Evolutionary conservation across 768 basidiomycete genomes (phyloP).

Genomic region (Coprinopsis cinerea): DNA sequence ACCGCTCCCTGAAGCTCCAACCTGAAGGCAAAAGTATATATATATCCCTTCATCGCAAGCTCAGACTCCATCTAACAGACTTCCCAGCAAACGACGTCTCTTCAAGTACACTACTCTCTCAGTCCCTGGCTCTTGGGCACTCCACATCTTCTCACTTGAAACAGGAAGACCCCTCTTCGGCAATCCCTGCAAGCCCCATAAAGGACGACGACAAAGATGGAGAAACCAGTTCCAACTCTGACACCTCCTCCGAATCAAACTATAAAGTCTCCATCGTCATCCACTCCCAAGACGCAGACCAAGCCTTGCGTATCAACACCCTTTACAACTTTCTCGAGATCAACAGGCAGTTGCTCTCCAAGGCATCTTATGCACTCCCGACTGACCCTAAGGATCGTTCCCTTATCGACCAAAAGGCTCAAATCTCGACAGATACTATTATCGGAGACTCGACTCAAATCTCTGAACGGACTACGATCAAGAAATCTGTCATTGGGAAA

Average conservation of each 20-base stretch:
- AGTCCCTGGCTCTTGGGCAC: constrained; percentile 50
- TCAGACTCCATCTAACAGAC: constrained; percentile 4
- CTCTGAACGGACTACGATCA: constrained; percentile 74
- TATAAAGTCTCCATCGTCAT: constrained; percentile 62
- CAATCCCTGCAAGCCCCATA: constrained; percentile 9
- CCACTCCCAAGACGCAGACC: constrained; percentile 47
- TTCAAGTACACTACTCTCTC: constrained; percentile 34
- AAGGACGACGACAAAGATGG: constrained; percentile 1
- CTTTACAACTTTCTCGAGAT: constrained; percentile 72
- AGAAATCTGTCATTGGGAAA: constrained; percentile 71
- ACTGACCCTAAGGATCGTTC: constrained; percentile 56
- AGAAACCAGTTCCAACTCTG: not conserved
- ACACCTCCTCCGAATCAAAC: constrained; percentile 25
- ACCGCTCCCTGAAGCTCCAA: constrained; percentile 51
- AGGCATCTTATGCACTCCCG: constrained; percentile 47
- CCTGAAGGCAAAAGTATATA: constrained; percentile 54
- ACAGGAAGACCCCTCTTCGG: not conserved
- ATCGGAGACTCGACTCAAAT: constrained; percentile 81
- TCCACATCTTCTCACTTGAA: constrained; percentile 46
- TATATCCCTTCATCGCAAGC: not conserved
- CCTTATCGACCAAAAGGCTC: constrained; percentile 74
- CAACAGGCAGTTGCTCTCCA: constrained; percentile 62
- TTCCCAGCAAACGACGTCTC: constrained; percentile 35
- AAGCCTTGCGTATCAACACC: constrained; percentile 70
- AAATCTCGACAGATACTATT: constrained; percentile 77